Conservation (phyloP, 306 rosid species). For the Rosa persica region DNA sequence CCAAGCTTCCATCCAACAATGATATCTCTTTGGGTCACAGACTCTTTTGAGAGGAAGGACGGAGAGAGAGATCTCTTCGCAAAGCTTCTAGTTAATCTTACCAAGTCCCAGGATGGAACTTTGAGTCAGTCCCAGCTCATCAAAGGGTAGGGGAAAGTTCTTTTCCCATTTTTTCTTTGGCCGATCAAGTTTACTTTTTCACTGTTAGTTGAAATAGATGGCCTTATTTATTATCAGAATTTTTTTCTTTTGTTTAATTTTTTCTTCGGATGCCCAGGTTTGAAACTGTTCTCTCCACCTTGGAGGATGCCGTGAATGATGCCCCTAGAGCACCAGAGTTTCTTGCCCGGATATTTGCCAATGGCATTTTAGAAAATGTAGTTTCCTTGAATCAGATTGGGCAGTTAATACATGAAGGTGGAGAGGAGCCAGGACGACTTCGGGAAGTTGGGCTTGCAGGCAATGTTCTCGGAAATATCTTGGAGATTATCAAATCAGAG, state of each 20-base stretch:
- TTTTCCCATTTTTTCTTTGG: not conserved
- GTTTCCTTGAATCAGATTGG: slow-evolving; percentile 63
- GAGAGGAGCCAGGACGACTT: slow-evolving; percentile 74
- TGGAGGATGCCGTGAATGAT: slow-evolving; percentile 86
- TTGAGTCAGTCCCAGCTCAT: slow-evolving; percentile 62
- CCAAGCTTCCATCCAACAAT: slow-evolving; percentile 83
- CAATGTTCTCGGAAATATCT: slow-evolving; percentile 65
- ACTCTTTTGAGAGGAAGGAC: slow-evolving; percentile 87
- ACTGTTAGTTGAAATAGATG: not conserved
- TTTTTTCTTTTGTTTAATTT: not conserved
- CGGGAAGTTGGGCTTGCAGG: slow-evolving; percentile 66
- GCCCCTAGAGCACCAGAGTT: slow-evolving; percentile 89
- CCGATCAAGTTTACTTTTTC: not conserved
- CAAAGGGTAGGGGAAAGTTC: slow-evolving; percentile 54
- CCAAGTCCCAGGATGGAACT: slow-evolving; percentile 47
- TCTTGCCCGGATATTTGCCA: slow-evolving; percentile 62
- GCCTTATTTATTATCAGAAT: not conserved
- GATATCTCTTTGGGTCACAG: slow-evolving; percentile 77
- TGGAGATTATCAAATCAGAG: slow-evolving; percentile 59
- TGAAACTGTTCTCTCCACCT: slow-evolving; percentile 50
- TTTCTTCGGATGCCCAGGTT: slow-evolving; percentile 48
- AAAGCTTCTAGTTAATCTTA: slow-evolving; percentile 59
- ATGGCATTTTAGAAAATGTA: slow-evolving; percentile 49
- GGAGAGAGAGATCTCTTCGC: slow-evolving; percentile 70
- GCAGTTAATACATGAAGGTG: slow-evolving; percentile 54